Percentiles rank a stretch among this genome's conserved stretches.
Conservation (phyloP, 306 rosid species). For the Acacia acuminata region DNA sequence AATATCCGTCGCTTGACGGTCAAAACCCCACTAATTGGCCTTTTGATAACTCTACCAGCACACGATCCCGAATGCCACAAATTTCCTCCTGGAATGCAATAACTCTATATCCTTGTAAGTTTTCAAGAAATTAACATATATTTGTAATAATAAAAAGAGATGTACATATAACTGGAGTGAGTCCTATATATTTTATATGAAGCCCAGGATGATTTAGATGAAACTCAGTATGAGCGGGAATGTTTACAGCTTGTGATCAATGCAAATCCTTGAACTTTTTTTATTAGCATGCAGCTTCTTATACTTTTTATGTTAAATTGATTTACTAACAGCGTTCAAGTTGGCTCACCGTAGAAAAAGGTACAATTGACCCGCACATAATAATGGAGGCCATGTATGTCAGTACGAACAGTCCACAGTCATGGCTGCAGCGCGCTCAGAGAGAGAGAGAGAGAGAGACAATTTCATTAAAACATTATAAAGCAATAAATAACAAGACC, state of each 20-base stretch:
- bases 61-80: neutral
- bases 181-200: neutral
- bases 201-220: neutral
- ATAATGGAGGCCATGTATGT: slow-evolving; percentile 13
- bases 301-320: neutral
- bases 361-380: slow-evolving; percentile 11
- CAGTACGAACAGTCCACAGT: slow-evolving; percentile 8
- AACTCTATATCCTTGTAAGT: neutral
- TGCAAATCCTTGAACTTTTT: neutral
- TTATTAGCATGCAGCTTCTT: neutral
- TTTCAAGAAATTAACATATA: neutral
- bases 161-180: neutral
- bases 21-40: neutral
- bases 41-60: slow-evolving; percentile 4
- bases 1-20: neutral
- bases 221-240: neutral
- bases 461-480: neutral
- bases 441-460: neutral
- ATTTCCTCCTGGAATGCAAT: slow-evolving; percentile 13
- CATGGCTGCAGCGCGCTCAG: neutral
- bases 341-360: slow-evolving; percentile 7
- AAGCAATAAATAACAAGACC: neutral
- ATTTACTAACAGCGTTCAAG: neutral
- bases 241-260: neutral
- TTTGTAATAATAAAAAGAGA: neutral